Evolutionary conservation across 2,329 filamentous ascomycete genomes (phyloP).

Genomic region (Hypoxylon sp.): DNA sequence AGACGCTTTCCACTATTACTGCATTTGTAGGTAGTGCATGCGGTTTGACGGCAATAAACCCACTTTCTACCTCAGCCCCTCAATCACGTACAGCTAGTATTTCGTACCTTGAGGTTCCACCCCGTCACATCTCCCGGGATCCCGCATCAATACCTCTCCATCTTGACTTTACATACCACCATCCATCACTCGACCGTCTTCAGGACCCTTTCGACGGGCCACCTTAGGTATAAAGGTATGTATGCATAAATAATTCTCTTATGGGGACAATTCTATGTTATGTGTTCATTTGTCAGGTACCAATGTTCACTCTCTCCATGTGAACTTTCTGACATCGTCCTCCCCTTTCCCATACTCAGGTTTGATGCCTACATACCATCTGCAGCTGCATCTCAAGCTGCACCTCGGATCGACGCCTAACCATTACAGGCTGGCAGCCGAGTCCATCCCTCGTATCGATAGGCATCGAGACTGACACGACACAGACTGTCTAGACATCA

Average conservation of each 20-base stretch:
- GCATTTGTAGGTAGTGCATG: neutral
- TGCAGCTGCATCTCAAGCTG: slow-evolving; percentile 21
- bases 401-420: slow-evolving; percentile 38
- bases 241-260: slow-evolving; percentile 37
- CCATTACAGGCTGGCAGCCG: slow-evolving; percentile 21
- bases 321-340: slow-evolving; percentile 29
- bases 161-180: slow-evolving; percentile 23
- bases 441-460: slow-evolving; percentile 35
- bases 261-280: slow-evolving; percentile 22
- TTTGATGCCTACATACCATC: slow-evolving; percentile 22
- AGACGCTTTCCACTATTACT: neutral
- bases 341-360: slow-evolving; percentile 31
- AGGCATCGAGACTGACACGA: slow-evolving; percentile 40
- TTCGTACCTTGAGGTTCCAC: slow-evolving; percentile 41
- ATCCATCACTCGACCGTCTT: slow-evolving; percentile 9
- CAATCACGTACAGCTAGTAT: slow-evolving; percentile 39
- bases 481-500: slow-evolving; percentile 37
- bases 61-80: slow-evolving; percentile 21
- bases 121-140: slow-evolving; percentile 44
- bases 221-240: slow-evolving; percentile 33
- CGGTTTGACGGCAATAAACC: slow-evolving; percentile 16
- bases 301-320: slow-evolving; percentile 19
- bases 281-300: slow-evolving; percentile 20
- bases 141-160: slow-evolving; percentile 36
- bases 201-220: slow-evolving; percentile 13